Conservation (phyloP, 1,284 basidiomycete genomes). For the Phlebopus sp. region DNA sequence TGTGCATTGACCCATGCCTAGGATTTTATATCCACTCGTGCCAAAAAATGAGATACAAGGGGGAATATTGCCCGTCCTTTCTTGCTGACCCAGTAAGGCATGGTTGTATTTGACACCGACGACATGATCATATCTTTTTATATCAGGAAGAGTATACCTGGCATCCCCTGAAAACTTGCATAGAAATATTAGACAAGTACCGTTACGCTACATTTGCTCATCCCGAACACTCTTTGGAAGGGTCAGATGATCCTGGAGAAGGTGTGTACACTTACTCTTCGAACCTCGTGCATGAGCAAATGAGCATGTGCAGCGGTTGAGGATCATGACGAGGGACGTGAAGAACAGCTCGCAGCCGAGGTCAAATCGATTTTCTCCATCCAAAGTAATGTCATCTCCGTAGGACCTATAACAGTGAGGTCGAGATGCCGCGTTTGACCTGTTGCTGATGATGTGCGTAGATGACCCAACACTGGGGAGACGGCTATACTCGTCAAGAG, state of each 20-base stretch:
- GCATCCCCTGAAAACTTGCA: constrained; percentile 64
- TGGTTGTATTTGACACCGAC: constrained; percentile 1
- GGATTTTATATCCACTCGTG: constrained; percentile 93
- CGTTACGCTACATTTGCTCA: constrained; percentile 69
- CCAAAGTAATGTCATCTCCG: constrained; percentile 14
- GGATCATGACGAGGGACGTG: constrained; percentile 16
- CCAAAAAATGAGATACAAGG: constrained; percentile 96
- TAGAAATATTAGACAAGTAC: constrained; percentile 58
- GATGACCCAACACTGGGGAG: constrained; percentile 32
- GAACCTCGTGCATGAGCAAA: constrained; percentile 1
- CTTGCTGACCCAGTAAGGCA: constrained; percentile 79
- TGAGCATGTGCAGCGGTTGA: constrained; percentile 11
- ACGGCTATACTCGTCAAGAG: constrained; percentile 23
- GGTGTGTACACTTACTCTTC: constrained; percentile 13
- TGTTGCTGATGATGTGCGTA: constrained; percentile 17
- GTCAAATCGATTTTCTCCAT: constrained; percentile 26
- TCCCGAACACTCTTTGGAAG: constrained; percentile 51
- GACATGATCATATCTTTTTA: constrained; percentile 5
- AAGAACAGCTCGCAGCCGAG: constrained; percentile 19
- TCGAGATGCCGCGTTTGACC: background rate
- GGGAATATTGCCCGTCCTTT: constrained; percentile 85
- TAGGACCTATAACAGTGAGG: constrained; percentile 28
- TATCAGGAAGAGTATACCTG: constrained; percentile 73
- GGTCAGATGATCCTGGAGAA: constrained; percentile 21
- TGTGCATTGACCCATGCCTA: constrained; percentile 31